phyloP scores from a whole-genome alignment of 2,329 filamentous ascomycete species.

The Trichoderma sp. region DNA sequence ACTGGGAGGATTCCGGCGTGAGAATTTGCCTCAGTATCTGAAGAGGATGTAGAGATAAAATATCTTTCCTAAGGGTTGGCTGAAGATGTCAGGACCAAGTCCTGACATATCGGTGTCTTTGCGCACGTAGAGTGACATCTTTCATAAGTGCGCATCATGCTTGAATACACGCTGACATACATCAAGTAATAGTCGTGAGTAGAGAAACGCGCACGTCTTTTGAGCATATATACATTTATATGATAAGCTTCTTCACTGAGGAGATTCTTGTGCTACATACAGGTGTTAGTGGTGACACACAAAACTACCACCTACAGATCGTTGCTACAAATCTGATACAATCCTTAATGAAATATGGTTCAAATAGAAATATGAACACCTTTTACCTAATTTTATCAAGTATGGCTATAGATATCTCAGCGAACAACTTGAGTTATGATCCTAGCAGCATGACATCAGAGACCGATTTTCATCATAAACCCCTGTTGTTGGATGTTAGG shows the following conservation, averaged over 20 bases:
- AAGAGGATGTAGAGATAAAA: neutral
- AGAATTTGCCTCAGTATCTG: fast-evolving
- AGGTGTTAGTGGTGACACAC: no score
- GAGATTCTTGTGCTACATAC: no score
- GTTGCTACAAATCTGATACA: neutral
- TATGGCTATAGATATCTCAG: neutral
- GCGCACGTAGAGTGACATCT: neutral
- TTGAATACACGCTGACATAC: no score
- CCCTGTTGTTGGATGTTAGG: neutral
- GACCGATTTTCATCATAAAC: neutral
- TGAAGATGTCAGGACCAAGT: neutral
- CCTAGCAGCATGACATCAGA: neutral
- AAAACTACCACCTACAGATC: neutral
- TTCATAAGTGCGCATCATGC: no score
- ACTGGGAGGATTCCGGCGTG: neutral
- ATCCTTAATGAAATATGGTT: neutral
- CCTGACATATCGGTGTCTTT: neutral
- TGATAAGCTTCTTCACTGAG: no score
- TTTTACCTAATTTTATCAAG: neutral
- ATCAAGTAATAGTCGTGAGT: no score
- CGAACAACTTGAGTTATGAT: neutral
- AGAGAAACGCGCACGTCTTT: no score
- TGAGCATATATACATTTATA: no score
- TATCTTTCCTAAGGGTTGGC: neutral
- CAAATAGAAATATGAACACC: neutral